Base-by-base conservation (phyloP, 495 filamentous ascomycete genomes). In the Aspergillus indologenus region DNA sequence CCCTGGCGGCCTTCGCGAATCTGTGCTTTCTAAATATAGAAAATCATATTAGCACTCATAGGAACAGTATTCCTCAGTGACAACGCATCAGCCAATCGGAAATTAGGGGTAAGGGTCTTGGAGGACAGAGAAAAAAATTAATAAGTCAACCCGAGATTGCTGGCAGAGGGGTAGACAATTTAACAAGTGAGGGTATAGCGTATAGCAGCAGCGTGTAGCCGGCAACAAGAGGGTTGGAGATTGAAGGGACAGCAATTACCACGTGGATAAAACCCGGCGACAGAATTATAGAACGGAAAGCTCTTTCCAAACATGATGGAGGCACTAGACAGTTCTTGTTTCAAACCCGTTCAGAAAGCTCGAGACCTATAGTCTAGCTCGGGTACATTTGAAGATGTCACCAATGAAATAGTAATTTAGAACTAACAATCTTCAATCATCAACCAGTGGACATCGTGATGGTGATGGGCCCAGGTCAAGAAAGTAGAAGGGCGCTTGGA, bases 191-290 rank as follows among this genome's bases (percentile, higher is more conserved):
- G 48, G 23, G 15, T 9, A 51, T 18, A 29, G 15, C 5, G 21
- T 31, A n/a, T n/a, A n/a, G n/a, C 14, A 40, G 34, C 34, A 11
- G 34, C 34, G 2, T 14, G 34, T 40, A 14, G 34, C 34, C 34
- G 12, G 34, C 34, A 7, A 40, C 34, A 14, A 2, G 5, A 7
- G 12, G 34, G 5, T 15, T 14, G 51, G 45, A 54, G 56, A 54
- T 21, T 50, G 46, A 47, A 59, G 68, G 70, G 65, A 69, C 69
- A 68, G 61, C 65, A 63, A 75, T 78, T 79, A 80, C 75, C 75
- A 72, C 75, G 75, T 67, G 71, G 67, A 80, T 80, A 75, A 66
- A 72, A 75, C 57, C 75, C 72, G 64, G 74, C 72, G 42, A 67
- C 54, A 59, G 71, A 71, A 66, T 75, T 79, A 51, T 75, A 67